phyloP scores from a whole-genome alignment of 805 yeast species.

The Saccharomycopsis sp. region DNA sequence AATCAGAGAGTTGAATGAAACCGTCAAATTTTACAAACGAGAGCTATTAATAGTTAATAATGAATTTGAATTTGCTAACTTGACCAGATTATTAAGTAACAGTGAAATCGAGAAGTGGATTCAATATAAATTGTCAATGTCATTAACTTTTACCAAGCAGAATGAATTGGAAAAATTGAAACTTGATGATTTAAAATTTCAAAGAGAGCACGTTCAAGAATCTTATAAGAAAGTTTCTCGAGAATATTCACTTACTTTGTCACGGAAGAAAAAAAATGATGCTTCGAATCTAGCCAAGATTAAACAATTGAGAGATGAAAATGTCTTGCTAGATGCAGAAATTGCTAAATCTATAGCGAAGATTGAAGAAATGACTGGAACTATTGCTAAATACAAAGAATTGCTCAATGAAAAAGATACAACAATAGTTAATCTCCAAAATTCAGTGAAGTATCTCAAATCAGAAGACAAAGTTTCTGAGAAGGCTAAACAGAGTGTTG shows the following conservation, averaged over 20 bases:
- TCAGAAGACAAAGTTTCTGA: conserved; percentile 3
- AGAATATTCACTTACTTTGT: conserved; percentile 10
- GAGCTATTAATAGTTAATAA: conserved; percentile 16
- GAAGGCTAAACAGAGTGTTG: neutral
- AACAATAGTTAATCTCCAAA: conserved; percentile 5
- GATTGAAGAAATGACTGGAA: neutral
- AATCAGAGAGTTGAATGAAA: conserved; percentile 7
- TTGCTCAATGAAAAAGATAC: conserved; percentile 11
- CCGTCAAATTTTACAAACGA: conserved; percentile 13
- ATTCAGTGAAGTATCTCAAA: conserved; percentile 2
- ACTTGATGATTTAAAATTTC: conserved; percentile 10
- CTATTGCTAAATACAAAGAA: neutral
- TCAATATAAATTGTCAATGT: conserved; percentile 5
- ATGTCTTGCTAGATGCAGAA: conserved; percentile 14
- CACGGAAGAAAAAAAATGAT: conserved; percentile 12
- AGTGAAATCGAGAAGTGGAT: conserved; percentile 11
- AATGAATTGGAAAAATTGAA: conserved; percentile 12
- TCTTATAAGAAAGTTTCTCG: conserved; percentile 7
- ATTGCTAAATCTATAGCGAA: neutral
- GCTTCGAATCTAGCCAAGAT: conserved; percentile 8
- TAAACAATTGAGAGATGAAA: conserved; percentile 18
- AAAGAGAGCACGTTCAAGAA: conserved; percentile 2
- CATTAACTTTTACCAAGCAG: conserved; percentile 7
- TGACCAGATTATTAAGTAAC: conserved; percentile 13
- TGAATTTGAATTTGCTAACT: conserved; percentile 15